A percentile compares a stretch with the other conserved stretches of the same genome.
phyloP scores from a whole-genome alignment of 805 yeast species.

The Ogataea pini region DNA sequence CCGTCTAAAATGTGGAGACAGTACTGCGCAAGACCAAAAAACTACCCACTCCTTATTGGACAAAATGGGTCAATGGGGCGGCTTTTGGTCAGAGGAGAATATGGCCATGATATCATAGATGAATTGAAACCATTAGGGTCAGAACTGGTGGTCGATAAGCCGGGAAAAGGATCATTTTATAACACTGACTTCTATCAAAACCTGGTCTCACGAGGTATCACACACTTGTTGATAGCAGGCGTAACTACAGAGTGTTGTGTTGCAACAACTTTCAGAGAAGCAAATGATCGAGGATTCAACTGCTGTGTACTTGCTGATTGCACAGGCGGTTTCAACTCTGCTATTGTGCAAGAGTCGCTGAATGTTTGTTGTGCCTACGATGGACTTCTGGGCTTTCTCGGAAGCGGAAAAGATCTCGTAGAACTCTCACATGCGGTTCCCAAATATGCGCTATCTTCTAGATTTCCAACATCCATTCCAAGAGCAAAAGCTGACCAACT shows the following conservation, averaged over 20 bases:
- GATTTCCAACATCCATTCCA: background rate
- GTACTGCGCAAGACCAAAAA: conserved; percentile 21
- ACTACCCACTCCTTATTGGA: conserved; percentile 27
- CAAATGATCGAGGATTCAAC: conserved; percentile 37
- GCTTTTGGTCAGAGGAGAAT: conserved; percentile 33
- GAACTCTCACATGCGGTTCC: conserved; percentile 1
- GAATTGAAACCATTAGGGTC: conserved; percentile 29
- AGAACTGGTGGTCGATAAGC: conserved; percentile 35
- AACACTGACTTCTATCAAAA: conserved; percentile 34
- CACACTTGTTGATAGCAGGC: conserved; percentile 32
- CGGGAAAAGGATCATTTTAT: conserved; percentile 36
- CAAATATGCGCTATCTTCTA: background rate
- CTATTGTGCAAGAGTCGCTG: conserved; percentile 17
- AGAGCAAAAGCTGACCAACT: background rate
- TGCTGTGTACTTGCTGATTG: conserved; percentile 23
- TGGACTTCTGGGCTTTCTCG: conserved; percentile 19
- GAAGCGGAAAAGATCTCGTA: conserved; percentile 10
- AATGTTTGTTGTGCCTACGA: conserved; percentile 21
- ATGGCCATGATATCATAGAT: conserved; percentile 37
- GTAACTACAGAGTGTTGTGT: conserved; percentile 40
- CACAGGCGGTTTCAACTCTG: conserved; percentile 18
- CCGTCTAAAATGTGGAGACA: conserved; percentile 32
- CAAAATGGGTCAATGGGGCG: conserved; percentile 36
- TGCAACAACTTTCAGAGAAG: conserved; percentile 35
- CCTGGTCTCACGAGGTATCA: conserved; percentile 31